Percentiles rank a stretch among this genome's conserved stretches.
Evolutionary conservation across 2,329 filamentous ascomycete species (phyloP).

Genomic region (Colletotrichum phormii): DNA sequence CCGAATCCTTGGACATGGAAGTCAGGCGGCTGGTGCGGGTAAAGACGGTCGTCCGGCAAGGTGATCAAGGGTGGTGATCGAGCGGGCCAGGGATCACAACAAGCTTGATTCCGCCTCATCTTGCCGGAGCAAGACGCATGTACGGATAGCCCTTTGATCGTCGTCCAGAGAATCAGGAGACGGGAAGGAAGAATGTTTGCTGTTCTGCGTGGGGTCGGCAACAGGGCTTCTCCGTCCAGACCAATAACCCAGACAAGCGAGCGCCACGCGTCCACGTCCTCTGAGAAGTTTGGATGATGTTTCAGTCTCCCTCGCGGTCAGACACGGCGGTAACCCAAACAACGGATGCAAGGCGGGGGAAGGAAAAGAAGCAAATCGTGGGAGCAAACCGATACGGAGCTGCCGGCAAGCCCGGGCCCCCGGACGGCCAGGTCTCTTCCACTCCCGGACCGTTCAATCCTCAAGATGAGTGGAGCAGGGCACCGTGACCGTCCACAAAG

Average conservation of each 20-base stretch:
- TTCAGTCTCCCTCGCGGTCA: conserved; percentile 24
- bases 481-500: background rate
- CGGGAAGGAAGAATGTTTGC: background rate
- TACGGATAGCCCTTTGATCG: background rate
- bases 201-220: background rate
- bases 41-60: background rate
- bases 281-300: conserved; percentile 24
- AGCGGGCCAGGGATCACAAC: background rate
- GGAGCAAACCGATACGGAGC: conserved; percentile 13
- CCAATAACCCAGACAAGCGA: conserved; percentile 18
- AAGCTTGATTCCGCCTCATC: background rate
- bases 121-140: background rate
- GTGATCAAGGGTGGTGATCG: background rate
- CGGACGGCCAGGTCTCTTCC: conserved; percentile 3
- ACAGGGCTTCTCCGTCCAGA: background rate
- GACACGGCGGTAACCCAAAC: conserved; percentile 27
- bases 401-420: conserved; percentile 13
- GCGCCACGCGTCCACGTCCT: conserved; percentile 23
- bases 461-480: background rate
- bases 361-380: background rate
- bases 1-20: background rate
- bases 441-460: conserved; percentile 21
- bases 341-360: conserved; percentile 1
- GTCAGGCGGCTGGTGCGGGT: background rate
- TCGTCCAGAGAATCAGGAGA: background rate